Conservation (phyloP, 2,329 filamentous ascomycete species). For the Tolypocladium nubicola region DNA sequence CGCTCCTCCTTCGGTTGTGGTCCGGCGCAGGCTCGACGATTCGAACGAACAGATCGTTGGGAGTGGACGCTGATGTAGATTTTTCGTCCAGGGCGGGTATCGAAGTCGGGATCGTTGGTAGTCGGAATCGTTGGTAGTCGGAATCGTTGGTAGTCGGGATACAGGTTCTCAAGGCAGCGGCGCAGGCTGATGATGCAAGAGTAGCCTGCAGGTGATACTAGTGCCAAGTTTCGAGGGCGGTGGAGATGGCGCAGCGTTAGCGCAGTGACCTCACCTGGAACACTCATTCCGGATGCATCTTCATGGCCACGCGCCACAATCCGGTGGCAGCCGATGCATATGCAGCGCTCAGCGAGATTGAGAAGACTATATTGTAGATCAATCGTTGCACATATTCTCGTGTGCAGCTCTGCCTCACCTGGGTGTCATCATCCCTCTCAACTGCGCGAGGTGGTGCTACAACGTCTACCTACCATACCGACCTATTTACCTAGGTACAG, state of each 20-base stretch:
- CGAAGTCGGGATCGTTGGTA: neutral
- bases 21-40: neutral
- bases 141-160: neutral
- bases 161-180: neutral
- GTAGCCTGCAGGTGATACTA: neutral
- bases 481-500: too few species aligned
- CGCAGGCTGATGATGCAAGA: neutral
- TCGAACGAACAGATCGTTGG: neutral
- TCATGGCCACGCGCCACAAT: neutral
- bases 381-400: too few species aligned
- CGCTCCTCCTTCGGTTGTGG: neutral
- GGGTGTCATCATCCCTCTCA: too few species aligned
- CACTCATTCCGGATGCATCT: neutral
- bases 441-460: too few species aligned
- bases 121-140: neutral
- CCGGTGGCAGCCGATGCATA: neutral
- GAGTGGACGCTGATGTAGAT: neutral
- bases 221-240: neutral
- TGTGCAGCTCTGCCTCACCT: too few species aligned
- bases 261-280: neutral
- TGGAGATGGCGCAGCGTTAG: neutral
- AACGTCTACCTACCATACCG: too few species aligned
- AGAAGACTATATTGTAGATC: too few species aligned
- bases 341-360: neutral
- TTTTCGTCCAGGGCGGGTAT: fast-evolving